Base-by-base conservation (phyloP, 768 basidiomycete species). In the Chalciporus sphaerocephalus region DNA sequence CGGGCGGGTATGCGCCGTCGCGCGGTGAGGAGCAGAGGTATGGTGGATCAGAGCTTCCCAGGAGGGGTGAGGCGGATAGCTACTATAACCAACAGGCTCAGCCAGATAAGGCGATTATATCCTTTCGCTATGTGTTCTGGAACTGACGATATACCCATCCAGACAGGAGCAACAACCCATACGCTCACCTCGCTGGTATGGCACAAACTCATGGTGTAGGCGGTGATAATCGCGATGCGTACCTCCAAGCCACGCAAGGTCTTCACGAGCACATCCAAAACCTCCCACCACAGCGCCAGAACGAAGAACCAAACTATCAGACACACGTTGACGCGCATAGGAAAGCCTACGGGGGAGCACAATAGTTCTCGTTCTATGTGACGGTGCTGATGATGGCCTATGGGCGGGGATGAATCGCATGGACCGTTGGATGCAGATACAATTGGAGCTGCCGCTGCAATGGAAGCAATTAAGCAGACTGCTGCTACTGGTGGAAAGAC, bases 321-420 rank as follows among this genome's bases (percentile, higher is more conserved):
- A 12, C 52, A 1, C 64, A 62, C 0, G 40, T 54, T 2, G 56
- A 59, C 16, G 62, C 63, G n/a, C 65, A 65, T 18, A 47, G 46
- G 6, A 65, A 62, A 27, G 65, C 65, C 25, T 67, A 65, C 23
- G 63, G 49, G 63, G 67, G 32, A 51, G 65, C 46, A 17, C 13
- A 12, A 21, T 4, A n/a, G 1, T 6, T 8, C 7, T 32, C 12
- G 5, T 13, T 25, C 10, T 21, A 13, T 35, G 17, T 6, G 22
- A 30, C 48, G 1, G 18, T n/a, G 20, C 25, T 35, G 16, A 24
- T 13, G 13, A 39, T 33, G 25, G 18, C 18, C 38, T 36, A 21
- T 18, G 22, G 12, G 37, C 27, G 65, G 54, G 25, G 44, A 27
- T 7, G 44, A 60, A 28, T 46, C 48, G 11, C 42, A 57, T 17